Evolutionary conservation across 805 yeast genomes (phyloP).

Genomic region (Helenozyma rhizophorensis): DNA sequence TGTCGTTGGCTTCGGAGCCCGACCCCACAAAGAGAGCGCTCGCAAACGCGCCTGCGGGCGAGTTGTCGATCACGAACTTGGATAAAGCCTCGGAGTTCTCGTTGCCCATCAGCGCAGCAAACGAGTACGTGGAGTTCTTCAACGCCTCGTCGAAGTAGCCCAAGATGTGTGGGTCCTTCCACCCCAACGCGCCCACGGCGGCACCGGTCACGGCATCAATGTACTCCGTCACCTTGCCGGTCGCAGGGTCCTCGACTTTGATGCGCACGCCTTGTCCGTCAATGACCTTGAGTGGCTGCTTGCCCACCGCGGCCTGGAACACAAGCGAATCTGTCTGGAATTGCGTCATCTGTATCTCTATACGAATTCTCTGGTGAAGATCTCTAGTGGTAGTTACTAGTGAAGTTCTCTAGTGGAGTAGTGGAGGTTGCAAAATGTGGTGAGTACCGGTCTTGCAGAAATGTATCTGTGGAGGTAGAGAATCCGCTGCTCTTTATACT

Average conservation of each 20-base stretch:
- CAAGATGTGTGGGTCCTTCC: slow-evolving; percentile 24
- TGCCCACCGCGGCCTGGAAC: slow-evolving; percentile 40
- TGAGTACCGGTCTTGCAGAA: no score
- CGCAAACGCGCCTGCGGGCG: slow-evolving; percentile 42
- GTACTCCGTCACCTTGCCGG: slow-evolving; percentile 26
- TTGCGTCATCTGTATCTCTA: no score
- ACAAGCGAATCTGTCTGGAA: no score
- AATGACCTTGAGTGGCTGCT: slow-evolving; percentile 35
- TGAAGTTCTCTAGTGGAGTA: no score
- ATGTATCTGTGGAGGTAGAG: no score
- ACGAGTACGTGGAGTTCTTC: slow-evolving; percentile 18
- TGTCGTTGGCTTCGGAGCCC: slow-evolving; percentile 48
- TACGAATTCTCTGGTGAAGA: no score
- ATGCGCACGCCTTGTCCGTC: slow-evolving; percentile 40
- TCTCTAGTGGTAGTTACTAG: no score
- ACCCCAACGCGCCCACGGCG: slow-evolving; percentile 32
- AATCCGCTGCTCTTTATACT: no score
- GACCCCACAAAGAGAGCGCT: slow-evolving; percentile 54
- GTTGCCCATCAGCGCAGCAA: slow-evolving; percentile 21
- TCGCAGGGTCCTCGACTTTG: slow-evolving; percentile 38
- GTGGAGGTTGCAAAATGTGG: no score
- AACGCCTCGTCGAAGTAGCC: slow-evolving; percentile 21
- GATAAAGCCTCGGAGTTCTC: slow-evolving; percentile 23
- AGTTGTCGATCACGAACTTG: slow-evolving; percentile 28
- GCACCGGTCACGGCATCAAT: slow-evolving; percentile 29